A percentile compares a stretch with the other conserved stretches of the same genome.
Conservation (phyloP, 2,329 filamentous ascomycete genomes). For the Trichoderma harzianum region DNA sequence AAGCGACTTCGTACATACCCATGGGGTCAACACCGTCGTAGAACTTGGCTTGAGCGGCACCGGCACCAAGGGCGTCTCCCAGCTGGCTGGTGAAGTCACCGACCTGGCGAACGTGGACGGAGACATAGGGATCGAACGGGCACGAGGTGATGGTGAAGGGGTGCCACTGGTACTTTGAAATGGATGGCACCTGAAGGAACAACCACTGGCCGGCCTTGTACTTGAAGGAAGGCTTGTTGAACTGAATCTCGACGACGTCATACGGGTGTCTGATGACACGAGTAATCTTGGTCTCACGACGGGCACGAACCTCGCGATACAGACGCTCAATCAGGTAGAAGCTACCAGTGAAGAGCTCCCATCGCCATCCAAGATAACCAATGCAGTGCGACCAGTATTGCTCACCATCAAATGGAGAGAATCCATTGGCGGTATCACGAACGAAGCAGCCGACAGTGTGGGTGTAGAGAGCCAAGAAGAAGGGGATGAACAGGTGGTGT, state of each 20-base stretch:
- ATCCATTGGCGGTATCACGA: conserved; percentile 66
- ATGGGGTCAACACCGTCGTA: conserved; percentile 88
- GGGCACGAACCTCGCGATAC: conserved; percentile 83
- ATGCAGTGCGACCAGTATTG: conserved; percentile 90
- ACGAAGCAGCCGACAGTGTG: conserved; percentile 97
- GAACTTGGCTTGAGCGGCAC: conserved; percentile 79
- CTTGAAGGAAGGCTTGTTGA: conserved; percentile 91
- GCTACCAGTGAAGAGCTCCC: conserved; percentile 84
- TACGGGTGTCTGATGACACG: conserved; percentile 95
- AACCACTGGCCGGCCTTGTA: conserved; percentile 99
- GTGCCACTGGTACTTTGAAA: conserved; percentile 93
- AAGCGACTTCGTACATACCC: conserved; percentile 96
- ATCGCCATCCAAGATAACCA: conserved; percentile 94
- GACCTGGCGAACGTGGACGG: conserved; percentile 91
- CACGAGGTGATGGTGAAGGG: conserved; percentile 99
- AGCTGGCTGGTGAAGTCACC: conserved; percentile 93
- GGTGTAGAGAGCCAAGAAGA: conserved; percentile 89
- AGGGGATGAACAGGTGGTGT: conserved; percentile 97
- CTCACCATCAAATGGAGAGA: conserved; percentile 80
- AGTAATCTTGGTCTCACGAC: conserved; percentile 82
- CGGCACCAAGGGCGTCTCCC: conserved; percentile 93
- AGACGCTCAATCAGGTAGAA: conserved; percentile 85
- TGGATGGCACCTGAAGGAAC: conserved; percentile 86
- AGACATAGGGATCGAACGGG: conserved; percentile 91
- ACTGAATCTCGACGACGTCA: conserved; percentile 96